phyloP scores from a whole-genome alignment of 2,329 filamentous ascomycete genomes.

The Pseudogymnoascus sp. region DNA sequence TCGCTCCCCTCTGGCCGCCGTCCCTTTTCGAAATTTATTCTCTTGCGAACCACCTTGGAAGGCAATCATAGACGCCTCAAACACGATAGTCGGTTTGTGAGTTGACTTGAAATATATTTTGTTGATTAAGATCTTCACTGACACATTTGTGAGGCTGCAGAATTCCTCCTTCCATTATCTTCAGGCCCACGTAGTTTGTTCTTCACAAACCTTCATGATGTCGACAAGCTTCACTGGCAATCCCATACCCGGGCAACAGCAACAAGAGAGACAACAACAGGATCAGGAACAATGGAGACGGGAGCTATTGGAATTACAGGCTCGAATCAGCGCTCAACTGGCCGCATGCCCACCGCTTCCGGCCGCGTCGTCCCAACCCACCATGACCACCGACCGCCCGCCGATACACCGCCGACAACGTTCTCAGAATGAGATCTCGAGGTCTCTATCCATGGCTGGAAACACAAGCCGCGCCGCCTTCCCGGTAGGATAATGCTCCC shows the following conservation, averaged over 20 bases:
- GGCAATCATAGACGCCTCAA: not conserved
- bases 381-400: not conserved
- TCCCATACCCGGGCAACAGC: not conserved
- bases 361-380: not conserved
- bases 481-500: not conserved
- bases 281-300: not conserved
- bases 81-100: not conserved
- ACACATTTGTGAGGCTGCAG: not conserved
- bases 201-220: not conserved
- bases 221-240: constrained; percentile 1
- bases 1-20: not conserved
- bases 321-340: not conserved
- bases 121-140: not conserved
- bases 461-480: not conserved
- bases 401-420: not conserved
- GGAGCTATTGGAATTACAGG: not conserved
- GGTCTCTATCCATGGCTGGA: not conserved
- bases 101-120: not conserved
- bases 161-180: not conserved
- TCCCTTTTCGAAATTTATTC: not conserved
- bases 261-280: not conserved
- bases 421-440: not conserved
- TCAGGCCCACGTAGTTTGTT: not conserved
- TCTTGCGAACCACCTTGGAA: not conserved
- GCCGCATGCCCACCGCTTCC: not conserved